Conservation (phyloP, 1,284 basidiomycete species). For the Ustilago lituana region DNA sequence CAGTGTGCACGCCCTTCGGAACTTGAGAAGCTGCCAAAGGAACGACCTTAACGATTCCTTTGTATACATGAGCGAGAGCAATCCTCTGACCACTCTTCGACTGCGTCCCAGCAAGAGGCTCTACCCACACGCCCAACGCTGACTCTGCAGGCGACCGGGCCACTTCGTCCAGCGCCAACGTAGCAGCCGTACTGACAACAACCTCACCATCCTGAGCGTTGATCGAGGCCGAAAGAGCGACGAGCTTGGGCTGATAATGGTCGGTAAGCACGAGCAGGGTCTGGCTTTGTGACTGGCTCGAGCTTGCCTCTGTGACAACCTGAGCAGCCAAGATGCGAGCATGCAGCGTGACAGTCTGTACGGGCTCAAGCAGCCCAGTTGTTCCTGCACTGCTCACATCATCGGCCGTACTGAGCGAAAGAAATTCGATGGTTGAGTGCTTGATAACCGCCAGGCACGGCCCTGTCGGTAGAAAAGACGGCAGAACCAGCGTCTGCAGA, state of each 20-base stretch:
- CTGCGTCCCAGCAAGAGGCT: conserved; percentile 10
- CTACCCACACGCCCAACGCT: conserved; percentile 35
- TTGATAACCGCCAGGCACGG: conserved; percentile 44
- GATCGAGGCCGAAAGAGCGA: conserved; percentile 22
- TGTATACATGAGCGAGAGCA: conserved; percentile 48
- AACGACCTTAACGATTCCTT: conserved; percentile 46
- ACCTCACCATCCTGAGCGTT: conserved; percentile 10
- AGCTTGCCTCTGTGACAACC: conserved; percentile 11
- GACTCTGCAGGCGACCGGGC: conserved; percentile 54
- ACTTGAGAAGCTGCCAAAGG: conserved; percentile 17
- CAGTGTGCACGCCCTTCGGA: neutral
- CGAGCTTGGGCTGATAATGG: conserved; percentile 49
- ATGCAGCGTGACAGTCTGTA: conserved; percentile 32
- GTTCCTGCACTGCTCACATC: neutral
- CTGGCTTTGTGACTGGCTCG: conserved; percentile 3
- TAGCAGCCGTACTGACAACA: conserved; percentile 20
- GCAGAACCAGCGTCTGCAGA: conserved; percentile 31
- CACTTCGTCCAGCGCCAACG: conserved; percentile 47
- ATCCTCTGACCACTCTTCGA: conserved; percentile 17
- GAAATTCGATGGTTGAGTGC: conserved; percentile 44
- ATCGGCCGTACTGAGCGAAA: conserved; percentile 22
- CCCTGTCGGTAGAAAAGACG: conserved; percentile 36
- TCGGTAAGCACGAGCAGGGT: conserved; percentile 55
- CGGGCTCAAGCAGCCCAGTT: conserved; percentile 24
- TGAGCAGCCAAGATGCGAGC: conserved; percentile 42